These are phyloP conservation scores for Primulina tabacum DNA, from an alignment of 257 asterid species.

Conservation along the genomic window DNA sequence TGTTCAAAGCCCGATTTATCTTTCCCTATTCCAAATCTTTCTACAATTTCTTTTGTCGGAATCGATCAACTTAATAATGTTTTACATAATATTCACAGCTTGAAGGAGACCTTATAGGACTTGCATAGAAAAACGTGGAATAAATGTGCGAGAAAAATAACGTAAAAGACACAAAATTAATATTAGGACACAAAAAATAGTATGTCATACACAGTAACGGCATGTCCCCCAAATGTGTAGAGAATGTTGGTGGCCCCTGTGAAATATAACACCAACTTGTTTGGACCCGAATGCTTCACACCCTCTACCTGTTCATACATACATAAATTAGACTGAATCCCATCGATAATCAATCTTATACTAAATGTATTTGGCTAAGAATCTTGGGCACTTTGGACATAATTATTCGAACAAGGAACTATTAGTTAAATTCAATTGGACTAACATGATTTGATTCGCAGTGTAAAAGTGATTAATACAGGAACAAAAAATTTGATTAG, in stretches of 20 bases:
- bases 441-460: neutral
- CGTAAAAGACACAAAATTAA: conserved; percentile 18
- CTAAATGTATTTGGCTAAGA: neutral
- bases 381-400: neutral
- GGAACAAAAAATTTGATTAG: too few relatives aligned
- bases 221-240: conserved; percentile 96
- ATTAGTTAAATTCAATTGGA: neutral
- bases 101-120: conserved; percentile 7
- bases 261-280: conserved; percentile 75
- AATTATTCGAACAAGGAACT: neutral
- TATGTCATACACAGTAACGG: conserved; percentile 88
- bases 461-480: neutral
- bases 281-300: conserved; percentile 77
- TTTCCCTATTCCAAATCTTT: neutral
- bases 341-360: too few relatives aligned
- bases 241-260: conserved; percentile 94
- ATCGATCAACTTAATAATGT: neutral
- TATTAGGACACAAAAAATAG: neutral
- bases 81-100: neutral
- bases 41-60: neutral
- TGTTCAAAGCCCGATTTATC: neutral
- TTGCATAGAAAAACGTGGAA: neutral
- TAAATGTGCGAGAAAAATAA: neutral
- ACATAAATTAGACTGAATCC: neutral
- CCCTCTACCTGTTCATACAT: conserved; percentile 50